Evolutionary conservation across 1,284 basidiomycete species (phyloP), one percentile per base, ranked within the genome.

Genomic region (Neonothopanus nambi): DNA sequence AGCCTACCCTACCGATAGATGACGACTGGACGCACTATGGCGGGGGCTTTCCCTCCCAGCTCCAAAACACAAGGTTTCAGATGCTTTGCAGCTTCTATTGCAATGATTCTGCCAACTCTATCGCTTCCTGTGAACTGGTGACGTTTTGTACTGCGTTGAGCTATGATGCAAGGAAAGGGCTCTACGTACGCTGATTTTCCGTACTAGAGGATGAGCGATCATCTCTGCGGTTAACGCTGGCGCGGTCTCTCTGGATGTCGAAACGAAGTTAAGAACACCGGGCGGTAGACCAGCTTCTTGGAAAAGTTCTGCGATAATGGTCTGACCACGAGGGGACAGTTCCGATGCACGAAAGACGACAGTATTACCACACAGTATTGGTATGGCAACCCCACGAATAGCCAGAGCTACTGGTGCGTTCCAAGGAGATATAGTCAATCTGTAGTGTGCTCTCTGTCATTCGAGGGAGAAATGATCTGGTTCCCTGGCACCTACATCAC

Each of bases 31-130:
- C 40, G n/a, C 15, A 91, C 80, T 44, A 90, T 76, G 2, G 81
- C 80, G 6, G 89, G 88, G 11, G 85, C 80, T 67, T 92, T 92
- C 24, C 89, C 88, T 26, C 89, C 88, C 7, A 91, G 78, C 69
- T 87, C 87, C 26, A 91, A 72, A 0, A 89, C 80, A 51, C 81
- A 84, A 7, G 89, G 84, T 55, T 89, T 90, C 13, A 91, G 74
- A 58, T 86, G 74, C 63, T 87, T 88, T 15, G 86, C 88, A 1
- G 87, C 86, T 59, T 89, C 88, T 5, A 71, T 71, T 4, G 87
- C 87, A 43, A 91, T 78, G 54, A 90, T 83, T 61, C 77, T 79
- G 13, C 87, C 89, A 13, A 91, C 84, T 30, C 76, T 76, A 48
- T 84, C 81, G 43, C 84, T 85, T 8, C 89, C 89, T 12, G 88